Evolutionary conservation across 1,284 basidiomycete species (phyloP), one percentile per base, ranked within the genome.

Genomic region (Anthracocystis panici-leucophaei): DNA sequence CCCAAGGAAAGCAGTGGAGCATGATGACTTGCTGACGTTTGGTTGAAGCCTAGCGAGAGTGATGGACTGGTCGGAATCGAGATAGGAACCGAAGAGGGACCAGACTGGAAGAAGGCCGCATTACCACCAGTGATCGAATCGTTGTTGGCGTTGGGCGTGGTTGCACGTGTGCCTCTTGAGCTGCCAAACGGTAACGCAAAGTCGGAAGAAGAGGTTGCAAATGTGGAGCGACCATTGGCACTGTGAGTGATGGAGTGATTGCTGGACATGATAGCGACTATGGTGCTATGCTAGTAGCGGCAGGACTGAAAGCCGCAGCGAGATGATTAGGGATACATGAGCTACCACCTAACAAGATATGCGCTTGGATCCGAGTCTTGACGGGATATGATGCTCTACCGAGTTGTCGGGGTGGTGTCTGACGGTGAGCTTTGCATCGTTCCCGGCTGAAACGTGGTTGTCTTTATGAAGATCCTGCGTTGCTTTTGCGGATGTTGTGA

Each of bases 161-260:
- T 56, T 20, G 23, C 18, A 18, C 33, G 12, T 33, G 27, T 38
- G 23, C 54, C 18, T 10, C 44, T 25, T 7, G 46, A 23, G n/a
- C 41, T 29, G 62, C 65, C 62, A 20, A 66, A 64, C 9, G 69
- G 65, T 1, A 77, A 70, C 10, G 65, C 69, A 69, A 77, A 77
- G 60, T 77, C 74, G 53, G 74, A 44, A 3, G 64, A 71, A 42
- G 69, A 72, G 18, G 74, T 72, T 4, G 62, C 52, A 31, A 76
- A 76, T 14, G 62, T 50, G 3, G 62, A 51, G 20, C 68, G 46
- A 20, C 48, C 41, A n/a, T 58, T 46, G 27, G 38, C 44, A 7
- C 16, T 44, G 29, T 29, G 42, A 18, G 3, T 53, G 29, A 50
- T 49, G 35, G 31, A 31, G 16, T 38, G 41, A 23, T 44, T 50